A percentile compares a stretch with the other conserved stretches of the same genome.
These are phyloP conservation scores for Exophiala xenobiotica DNA, from an alignment of 2,329 filamentous ascomycete species.

Conservation along the genomic window DNA sequence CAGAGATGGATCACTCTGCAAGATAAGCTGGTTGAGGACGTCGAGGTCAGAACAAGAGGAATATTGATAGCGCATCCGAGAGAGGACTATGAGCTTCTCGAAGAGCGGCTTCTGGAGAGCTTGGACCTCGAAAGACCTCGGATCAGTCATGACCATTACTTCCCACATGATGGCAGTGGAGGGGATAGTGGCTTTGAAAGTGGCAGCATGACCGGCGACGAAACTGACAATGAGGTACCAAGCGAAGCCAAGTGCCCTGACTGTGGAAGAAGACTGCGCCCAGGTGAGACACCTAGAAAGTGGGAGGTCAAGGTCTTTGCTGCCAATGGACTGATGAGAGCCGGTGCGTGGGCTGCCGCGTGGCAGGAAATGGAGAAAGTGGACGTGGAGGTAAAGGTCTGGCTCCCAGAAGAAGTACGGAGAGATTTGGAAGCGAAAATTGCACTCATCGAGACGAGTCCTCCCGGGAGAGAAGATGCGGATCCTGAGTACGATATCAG, in stretches of 20 bases:
- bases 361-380: conserved; percentile 99
- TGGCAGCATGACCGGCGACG: conserved; percentile 39
- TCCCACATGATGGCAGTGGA: conserved; percentile 33
- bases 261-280: conserved; percentile 49
- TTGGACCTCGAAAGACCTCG: conserved; percentile 57
- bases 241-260: conserved; percentile 45
- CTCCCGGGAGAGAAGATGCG: neutral
- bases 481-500: neutral
- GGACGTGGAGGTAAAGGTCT: conserved; percentile 84
- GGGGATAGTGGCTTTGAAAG: conserved; percentile 36
- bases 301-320: conserved; percentile 81
- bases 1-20: conserved; percentile 52
- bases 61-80: conserved; percentile 63
- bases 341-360: conserved; percentile 86
- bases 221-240: conserved; percentile 27
- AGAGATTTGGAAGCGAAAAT: conserved; percentile 41
- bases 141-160: conserved; percentile 60
- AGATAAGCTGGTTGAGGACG: conserved; percentile 52
- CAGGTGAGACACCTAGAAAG: conserved; percentile 52
- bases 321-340: conserved; percentile 88
- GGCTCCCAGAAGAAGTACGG: conserved; percentile 55
- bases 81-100: conserved; percentile 62
- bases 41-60: conserved; percentile 57
- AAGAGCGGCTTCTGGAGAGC: conserved; percentile 61
- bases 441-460: conserved; percentile 6